These are phyloP conservation scores for Musa troglodytarum DNA, from an alignment of 176 grass and related monocot genomes.

Conservation along the genomic window DNA sequence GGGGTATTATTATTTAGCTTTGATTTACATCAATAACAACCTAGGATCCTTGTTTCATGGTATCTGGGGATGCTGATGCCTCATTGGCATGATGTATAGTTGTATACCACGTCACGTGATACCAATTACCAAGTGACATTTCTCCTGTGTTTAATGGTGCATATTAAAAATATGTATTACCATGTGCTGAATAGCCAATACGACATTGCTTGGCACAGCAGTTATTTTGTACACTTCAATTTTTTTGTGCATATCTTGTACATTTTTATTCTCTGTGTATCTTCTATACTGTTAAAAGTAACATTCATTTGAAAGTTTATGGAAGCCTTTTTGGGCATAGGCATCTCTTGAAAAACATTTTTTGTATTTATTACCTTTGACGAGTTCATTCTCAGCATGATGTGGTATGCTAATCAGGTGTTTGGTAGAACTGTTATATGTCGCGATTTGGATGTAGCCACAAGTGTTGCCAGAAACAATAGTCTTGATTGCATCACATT, in stretches of 20 bases:
- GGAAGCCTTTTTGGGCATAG: neutral
- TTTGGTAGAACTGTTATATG: conserved; percentile 99
- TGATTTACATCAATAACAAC: neutral
- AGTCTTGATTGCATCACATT: conserved; percentile 95
- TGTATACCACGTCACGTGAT: too few relatives aligned
- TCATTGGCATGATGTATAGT: neutral
- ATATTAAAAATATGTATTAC: neutral
- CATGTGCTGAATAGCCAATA: too few relatives aligned
- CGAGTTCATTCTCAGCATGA: conserved; percentile 7
- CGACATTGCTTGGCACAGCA: neutral
- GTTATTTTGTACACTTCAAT: too few relatives aligned
- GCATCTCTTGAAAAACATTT: neutral
- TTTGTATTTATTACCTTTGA: neutral
- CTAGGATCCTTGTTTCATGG: neutral
- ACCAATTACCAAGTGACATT: too few relatives aligned
- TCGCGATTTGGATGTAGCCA: conserved; percentile 82
- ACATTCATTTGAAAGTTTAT: neutral
- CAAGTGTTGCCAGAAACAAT: conserved; percentile 70
- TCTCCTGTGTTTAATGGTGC: neutral
- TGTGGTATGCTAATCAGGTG: conserved; percentile 44
- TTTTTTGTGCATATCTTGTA: neutral
- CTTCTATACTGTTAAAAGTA: neutral
- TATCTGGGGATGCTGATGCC: too few relatives aligned
- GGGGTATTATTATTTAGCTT: neutral
- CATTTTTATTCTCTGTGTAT: neutral